Evolutionary conservation across 441 rosid species (phyloP), one percentile per base, ranked within the genome.

Genomic region (Euphorbia schlechtendalii): DNA sequence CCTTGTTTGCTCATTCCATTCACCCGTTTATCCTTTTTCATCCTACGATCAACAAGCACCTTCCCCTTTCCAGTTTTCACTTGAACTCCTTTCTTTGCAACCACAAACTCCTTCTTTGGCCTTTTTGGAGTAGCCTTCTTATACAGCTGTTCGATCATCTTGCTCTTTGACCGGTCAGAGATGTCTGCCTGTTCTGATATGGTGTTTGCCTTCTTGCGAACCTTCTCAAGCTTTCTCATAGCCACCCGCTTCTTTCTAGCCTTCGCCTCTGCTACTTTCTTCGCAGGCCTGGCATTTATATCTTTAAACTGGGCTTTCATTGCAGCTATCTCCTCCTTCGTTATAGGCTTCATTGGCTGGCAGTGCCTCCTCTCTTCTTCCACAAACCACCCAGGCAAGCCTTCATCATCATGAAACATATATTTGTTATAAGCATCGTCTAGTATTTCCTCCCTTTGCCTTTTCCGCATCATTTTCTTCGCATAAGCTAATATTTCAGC

Each of bases 181-280:
- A 90, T 86, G 46, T 93, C 99, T 1, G 87, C 21, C 68, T 86
- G 96, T 56, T 89, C 93, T 5, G 96, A 80, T 61, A 90, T 87
- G 5, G 77, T 61, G 61, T 93, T 93, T 30, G 99, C 99, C 80
- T 90, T 90, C 88, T 89, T 91, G 28, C 90, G 86, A 30, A 89
- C 84, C 79, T 89, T 93, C 77, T 92, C 98, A 2, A 92, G 77
- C 70, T 82, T 92, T 73, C 81, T 86, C 76, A 71, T 67, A 1
- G 92, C 89, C 17, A 79, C 76, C 53, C 88, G 78, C 79, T 90
- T 93, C 92, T 90, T 90, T 69, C 97, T 64, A 28, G 93, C 96
- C 73, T 93, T 93, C 64, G 99, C 99, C 76, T 94, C 81, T 0
- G 92, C 97, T 61, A 94, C 97, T 68, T 94, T 94, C 89, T 94